These are phyloP conservation scores for Adenanthera pavonina DNA, from an alignment of 306 rosid genomes.

Conservation along the genomic window DNA sequence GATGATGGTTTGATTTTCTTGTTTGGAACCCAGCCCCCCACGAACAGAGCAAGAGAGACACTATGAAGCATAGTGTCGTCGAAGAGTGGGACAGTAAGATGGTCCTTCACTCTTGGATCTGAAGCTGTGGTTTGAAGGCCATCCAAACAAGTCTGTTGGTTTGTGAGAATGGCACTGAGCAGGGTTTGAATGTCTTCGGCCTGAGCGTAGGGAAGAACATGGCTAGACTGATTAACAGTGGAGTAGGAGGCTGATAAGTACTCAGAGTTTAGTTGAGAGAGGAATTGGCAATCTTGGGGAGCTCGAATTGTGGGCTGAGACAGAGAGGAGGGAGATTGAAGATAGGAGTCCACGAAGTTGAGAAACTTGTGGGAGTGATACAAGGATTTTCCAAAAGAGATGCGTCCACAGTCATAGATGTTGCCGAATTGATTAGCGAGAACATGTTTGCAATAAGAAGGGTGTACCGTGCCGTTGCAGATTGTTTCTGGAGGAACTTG, in stretches of 20 bases:
- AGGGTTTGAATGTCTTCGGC: constrained; percentile 63
- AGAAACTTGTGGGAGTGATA: constrained; percentile 66
- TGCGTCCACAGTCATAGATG: constrained; percentile 60
- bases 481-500: constrained; percentile 40
- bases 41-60: constrained; percentile 65
- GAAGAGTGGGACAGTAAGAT: constrained; percentile 47
- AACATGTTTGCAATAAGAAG: constrained; percentile 58
- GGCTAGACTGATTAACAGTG: constrained; percentile 40
- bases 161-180: constrained; percentile 73
- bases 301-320: constrained; percentile 58
- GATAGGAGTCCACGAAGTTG: constrained; percentile 45
- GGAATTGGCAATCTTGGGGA: constrained; percentile 67
- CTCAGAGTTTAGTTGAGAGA: constrained; percentile 62
- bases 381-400: constrained; percentile 57
- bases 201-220: constrained; percentile 42
- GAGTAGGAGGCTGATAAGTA: constrained; percentile 46
- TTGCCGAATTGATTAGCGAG: constrained; percentile 56
- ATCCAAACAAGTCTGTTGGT: constrained; percentile 71
- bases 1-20: constrained; percentile 44
- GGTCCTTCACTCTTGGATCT: constrained; percentile 52
- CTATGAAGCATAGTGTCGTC: constrained; percentile 65
- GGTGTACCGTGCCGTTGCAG: constrained; percentile 59
- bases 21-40: constrained; percentile 64
- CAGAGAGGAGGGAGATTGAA: constrained; percentile 40
- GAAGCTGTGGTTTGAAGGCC: constrained; percentile 61